These are phyloP conservation scores for Populus hybrid DNA, from an alignment of 441 rosid species.

Conservation along the genomic window DNA sequence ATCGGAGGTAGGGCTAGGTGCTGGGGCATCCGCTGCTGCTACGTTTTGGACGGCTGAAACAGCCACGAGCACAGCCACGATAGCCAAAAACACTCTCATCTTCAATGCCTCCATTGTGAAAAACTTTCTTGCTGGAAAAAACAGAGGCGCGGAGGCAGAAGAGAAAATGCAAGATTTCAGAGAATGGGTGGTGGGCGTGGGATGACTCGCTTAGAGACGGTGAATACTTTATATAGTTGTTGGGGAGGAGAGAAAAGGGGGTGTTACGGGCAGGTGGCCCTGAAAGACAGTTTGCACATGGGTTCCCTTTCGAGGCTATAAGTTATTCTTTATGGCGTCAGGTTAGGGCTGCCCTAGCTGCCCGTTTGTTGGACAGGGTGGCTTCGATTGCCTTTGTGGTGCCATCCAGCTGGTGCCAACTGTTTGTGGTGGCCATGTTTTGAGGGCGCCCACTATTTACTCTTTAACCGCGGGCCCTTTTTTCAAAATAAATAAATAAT, in stretches of 20 bases:
- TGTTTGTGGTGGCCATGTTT: neutral
- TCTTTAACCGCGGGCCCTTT: neutral
- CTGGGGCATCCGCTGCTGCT: slow-evolving; percentile 38
- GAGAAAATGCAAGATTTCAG: neutral
- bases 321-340: neutral
- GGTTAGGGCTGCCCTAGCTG: neutral
- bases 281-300: slow-evolving; percentile 14
- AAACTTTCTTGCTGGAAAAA: neutral
- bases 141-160: neutral
- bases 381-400: neutral
- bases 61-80: slow-evolving; percentile 28
- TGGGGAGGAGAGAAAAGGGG: neutral
- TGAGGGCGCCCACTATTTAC: slow-evolving; percentile 7
- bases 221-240: neutral
- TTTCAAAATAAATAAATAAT: neutral
- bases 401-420: slow-evolving; percentile 43
- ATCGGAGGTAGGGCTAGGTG: slow-evolving; percentile 38
- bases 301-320: neutral
- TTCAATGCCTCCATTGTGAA: slow-evolving; percentile 38
- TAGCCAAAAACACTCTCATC: slow-evolving; percentile 38
- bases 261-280: slow-evolving; percentile 17
- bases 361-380: slow-evolving; percentile 22
- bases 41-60: slow-evolving; percentile 25
- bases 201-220: neutral
- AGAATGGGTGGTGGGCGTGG: neutral